These are phyloP conservation scores for Onygenales sp. DNA, from an alignment of 2,329 filamentous ascomycete genomes.

Conservation along the genomic window DNA sequence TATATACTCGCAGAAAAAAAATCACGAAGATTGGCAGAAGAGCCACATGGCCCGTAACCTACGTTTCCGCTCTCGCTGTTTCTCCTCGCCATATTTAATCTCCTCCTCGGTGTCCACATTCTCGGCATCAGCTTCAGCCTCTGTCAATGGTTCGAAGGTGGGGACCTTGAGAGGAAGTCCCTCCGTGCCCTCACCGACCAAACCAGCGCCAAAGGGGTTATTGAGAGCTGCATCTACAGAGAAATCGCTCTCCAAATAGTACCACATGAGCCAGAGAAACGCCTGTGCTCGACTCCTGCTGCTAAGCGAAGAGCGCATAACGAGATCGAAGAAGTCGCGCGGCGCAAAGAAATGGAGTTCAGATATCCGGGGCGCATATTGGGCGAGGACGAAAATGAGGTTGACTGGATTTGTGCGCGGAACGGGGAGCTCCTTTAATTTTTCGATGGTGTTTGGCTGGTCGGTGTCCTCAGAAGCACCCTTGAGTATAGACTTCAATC, in stretches of 20 bases:
- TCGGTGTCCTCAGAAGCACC: constrained; percentile 85
- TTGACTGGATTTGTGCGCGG: constrained; percentile 96
- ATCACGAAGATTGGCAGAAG: not conserved
- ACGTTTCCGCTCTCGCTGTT: constrained; percentile 40
- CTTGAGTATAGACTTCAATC: constrained; percentile 94
- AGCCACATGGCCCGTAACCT: constrained; percentile 9
- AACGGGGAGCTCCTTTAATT: constrained; percentile 59
- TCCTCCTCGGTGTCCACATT: constrained; percentile 42
- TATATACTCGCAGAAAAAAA: not conserved
- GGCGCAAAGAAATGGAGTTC: constrained; percentile 81
- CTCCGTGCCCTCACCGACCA: constrained; percentile 32
- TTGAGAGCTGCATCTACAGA: constrained; percentile 75
- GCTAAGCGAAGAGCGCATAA: constrained; percentile 79
- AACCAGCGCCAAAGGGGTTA: constrained; percentile 71
- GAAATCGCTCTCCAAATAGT: constrained; percentile 94
- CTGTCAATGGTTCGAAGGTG: constrained; percentile 37
- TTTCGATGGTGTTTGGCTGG: constrained; percentile 74
- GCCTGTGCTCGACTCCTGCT: constrained; percentile 76
- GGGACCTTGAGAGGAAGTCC: constrained; percentile 40
- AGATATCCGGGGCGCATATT: constrained; percentile 81
- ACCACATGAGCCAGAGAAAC: constrained; percentile 98
- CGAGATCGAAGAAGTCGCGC: constrained; percentile 88
- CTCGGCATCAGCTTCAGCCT: constrained; percentile 41
- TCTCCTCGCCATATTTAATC: constrained; percentile 39
- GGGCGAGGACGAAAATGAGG: constrained; percentile 87